Conservation (phyloP, 805 yeast species). For the Naumovozyma castellii region DNA sequence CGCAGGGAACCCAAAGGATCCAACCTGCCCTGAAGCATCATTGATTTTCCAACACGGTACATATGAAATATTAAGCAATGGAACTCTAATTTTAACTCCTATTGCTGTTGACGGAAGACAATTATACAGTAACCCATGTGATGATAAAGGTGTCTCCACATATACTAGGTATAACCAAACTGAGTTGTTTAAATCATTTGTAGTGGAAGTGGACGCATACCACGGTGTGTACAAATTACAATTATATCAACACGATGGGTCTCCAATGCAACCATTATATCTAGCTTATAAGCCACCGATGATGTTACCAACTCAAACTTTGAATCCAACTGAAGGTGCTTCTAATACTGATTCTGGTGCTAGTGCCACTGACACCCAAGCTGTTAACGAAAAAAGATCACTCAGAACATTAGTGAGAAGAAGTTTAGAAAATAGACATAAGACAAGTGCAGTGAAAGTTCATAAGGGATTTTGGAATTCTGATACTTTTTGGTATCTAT, state of each 20-base stretch:
- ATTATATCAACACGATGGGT: slow-evolving; percentile 69
- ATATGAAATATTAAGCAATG: slow-evolving; percentile 53
- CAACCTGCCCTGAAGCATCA: slow-evolving; percentile 75
- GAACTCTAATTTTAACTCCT: slow-evolving; percentile 62
- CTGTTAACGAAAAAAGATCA: slow-evolving; percentile 28
- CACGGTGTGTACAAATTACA: slow-evolving; percentile 75
- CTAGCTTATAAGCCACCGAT: slow-evolving; percentile 88
- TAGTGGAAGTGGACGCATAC: slow-evolving; percentile 60
- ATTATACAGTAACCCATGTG: slow-evolving; percentile 78
- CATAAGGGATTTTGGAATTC: slow-evolving; percentile 11
- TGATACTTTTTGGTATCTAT: slow-evolving; percentile 19
- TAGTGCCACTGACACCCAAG: slow-evolving; percentile 11
- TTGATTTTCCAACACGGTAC: slow-evolving; percentile 85
- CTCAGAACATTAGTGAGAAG: slow-evolving; percentile 47
- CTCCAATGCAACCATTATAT: slow-evolving; percentile 76
- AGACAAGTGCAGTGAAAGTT: slow-evolving; percentile 53
- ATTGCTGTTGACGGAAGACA: slow-evolving; percentile 88
- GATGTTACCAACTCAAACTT: slow-evolving; percentile 88
- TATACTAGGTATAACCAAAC: slow-evolving; percentile 68
- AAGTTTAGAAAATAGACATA: slow-evolving; percentile 67
- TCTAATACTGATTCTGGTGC: slow-evolving; percentile 28
- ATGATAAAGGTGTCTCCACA: slow-evolving; percentile 44
- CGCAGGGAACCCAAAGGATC: slow-evolving; percentile 57
- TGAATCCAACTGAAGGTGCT: slow-evolving; percentile 61
- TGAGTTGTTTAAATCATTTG: slow-evolving; percentile 48